Conservation (phyloP, 177 flowering plant genomes). For the Telopea speciosissima region DNA sequence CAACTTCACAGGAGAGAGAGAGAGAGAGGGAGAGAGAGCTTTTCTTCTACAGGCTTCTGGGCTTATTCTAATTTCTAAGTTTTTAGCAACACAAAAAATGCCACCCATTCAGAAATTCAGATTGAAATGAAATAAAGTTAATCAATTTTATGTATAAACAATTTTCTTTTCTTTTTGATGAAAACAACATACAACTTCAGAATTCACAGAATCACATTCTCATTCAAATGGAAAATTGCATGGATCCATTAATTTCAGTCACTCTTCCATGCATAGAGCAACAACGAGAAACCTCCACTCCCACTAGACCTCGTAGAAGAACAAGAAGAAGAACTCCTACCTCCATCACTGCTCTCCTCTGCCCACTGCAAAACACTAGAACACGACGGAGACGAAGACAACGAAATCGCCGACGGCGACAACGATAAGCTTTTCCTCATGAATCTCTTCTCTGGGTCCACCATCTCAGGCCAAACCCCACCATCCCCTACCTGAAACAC, state of each 20-base stretch:
- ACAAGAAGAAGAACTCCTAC: conserved; percentile 56
- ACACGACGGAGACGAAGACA: conserved; percentile 44
- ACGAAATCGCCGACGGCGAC: conserved; percentile 9
- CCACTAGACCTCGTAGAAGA: conserved; percentile 48
- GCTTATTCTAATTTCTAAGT: too few relatives aligned
- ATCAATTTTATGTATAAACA: too few relatives aligned
- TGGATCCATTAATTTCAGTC: conserved; percentile 14
- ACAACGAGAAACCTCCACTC: conserved; percentile 54
- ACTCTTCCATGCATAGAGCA: conserved; percentile 65
- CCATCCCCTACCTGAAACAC: conserved; percentile 65
- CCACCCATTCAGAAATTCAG: too few relatives aligned
- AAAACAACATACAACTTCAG: too few relatives aligned
- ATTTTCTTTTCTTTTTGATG: too few relatives aligned
- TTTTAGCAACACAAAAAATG: too few relatives aligned
- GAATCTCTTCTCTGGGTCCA: conserved; percentile 57
- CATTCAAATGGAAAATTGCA: too few relatives aligned
- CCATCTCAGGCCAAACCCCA: conserved; percentile 68
- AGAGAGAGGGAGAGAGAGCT: too few relatives aligned
- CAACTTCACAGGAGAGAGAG: too few relatives aligned
- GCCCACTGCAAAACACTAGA: conserved; percentile 76
- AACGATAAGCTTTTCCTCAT: conserved; percentile 51
- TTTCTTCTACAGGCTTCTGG: too few relatives aligned
- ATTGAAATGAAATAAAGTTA: too few relatives aligned
- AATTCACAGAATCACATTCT: too few relatives aligned
- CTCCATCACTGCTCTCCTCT: conserved; percentile 62